Evolutionary conservation across 371 early-diverging fungal genomes (phyloP), one percentile per base, ranked within the genome.

Genomic region (Haplosporangium sp.): DNA sequence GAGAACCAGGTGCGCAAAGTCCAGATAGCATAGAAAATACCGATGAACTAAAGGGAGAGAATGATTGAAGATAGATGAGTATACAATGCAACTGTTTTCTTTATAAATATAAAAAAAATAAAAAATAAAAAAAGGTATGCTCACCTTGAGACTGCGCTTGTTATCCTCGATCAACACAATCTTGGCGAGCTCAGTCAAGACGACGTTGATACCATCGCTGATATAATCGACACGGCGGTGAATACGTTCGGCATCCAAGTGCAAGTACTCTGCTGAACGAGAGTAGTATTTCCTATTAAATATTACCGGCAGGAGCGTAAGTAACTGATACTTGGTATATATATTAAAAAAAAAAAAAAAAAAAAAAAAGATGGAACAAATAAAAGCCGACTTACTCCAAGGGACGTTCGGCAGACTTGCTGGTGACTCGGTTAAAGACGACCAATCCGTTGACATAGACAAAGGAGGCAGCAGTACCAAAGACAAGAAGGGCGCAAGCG

Each of bases 1-100:
- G 90, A 85, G 35, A 89, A 84, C 71, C 83, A 86, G 39, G 86
- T 87, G 61, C 88, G 86, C 61, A 89, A 67, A 20, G 88, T 88
- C 90, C 90, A 89, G 65, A 89, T 77, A 39, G 78, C 63, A 60
- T 87, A 89, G 27, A 87, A 86, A 40, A 74, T 66, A 48, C 83
- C 84, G 19, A 89, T 62, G 40, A 88, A 84, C 65, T 86, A 76
- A 3, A 48, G 2, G 15, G 37, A 37, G 19, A 11, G 4, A 69
- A 47, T 19, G 53, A 47, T 42, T 39, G 35, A 1, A 44, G 19
- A 8, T 27, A 20, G 34, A 44, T 37, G 59, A 39, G 59, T 59
- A 11, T 39, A n/a, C 39, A n/a, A 17, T 48, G 17, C 13, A n/a
- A 27, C 27, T 59, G 17, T 13, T 27, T 9, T 42, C 20, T 45